Base-by-base conservation (phyloP, 768 basidiomycete genomes). In the Floccularia luteovirens region DNA sequence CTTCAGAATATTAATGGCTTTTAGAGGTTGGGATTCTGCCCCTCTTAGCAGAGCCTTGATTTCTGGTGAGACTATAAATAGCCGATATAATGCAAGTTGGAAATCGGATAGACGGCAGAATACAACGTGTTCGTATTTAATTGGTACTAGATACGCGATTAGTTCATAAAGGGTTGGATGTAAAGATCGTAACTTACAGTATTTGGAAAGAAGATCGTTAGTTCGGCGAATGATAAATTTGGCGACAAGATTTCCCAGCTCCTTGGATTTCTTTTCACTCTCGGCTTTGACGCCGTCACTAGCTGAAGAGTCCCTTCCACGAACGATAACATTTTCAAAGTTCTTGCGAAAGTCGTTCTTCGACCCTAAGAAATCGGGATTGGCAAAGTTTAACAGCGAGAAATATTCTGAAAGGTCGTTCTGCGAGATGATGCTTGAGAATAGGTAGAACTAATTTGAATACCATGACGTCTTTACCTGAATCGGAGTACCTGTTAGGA, bases 81-180 rank as follows among this genome's bases (percentile, higher is more conserved):
- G 70, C 35, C 81, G 80, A 55, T 97, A 97, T 2, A 97, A 66
- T 5, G 86, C 67, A 11, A 89, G 63, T 50, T 97, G 92, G 49
- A 96, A 80, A 12, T 82, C 69, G 2, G 89, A 90, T 3, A 88
- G 73, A 30, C 77, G 72, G 57, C 92, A 97, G 61, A 96, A 97
- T 0, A 97, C 92, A 45, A 97, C 87, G 44, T 97, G 91, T 58
- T 98, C 96, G 63, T 98, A 98, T 60, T 99, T 99, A 63, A 99
- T 90, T 6, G 96, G 96, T 21, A 99, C 94, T 98, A 52, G 1
- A 38, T 35, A 48, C 34, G 42, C 44, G 13, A 27, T 34, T 43
- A 49, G 31, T 12, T 32, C n/a, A 31, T 14, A 33, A 11, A n/a
- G 32, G 13, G 25, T 10, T 14, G 40, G 20, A n/a, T 31, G 34